Conservation (phyloP, 768 basidiomycete genomes). For the Mycena maculata region DNA sequence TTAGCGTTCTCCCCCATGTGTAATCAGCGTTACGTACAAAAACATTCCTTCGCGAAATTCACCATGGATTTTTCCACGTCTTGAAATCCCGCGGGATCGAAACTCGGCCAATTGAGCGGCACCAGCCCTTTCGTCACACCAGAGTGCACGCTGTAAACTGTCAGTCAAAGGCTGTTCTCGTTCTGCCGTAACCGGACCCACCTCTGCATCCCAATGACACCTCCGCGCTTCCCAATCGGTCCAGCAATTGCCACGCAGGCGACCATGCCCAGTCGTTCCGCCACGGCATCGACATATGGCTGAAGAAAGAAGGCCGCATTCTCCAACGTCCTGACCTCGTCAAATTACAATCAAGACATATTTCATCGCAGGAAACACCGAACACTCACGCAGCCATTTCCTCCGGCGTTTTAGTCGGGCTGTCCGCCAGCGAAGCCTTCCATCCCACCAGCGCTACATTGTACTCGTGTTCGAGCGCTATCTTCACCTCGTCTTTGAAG, state of each 20-base stretch:
- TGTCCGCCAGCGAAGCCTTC: neutral
- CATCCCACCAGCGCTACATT: neutral
- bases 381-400: slow-evolving; percentile 10
- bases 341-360: neutral
- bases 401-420: neutral
- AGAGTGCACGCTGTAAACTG: neutral
- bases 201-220: neutral
- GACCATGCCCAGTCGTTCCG: neutral
- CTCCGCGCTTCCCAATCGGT: neutral
- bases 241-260: neutral
- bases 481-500: neutral
- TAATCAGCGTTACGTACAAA: slow-evolving; percentile 1
- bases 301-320: neutral
- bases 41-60: neutral
- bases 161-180: neutral
- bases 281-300: neutral
- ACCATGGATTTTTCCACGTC: slow-evolving; percentile 5
- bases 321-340: neutral
- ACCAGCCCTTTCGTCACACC: neutral
- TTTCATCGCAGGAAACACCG: neutral
- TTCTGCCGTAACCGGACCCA: neutral
- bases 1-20: too few species aligned
- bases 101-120: neutral
- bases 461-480: neutral
- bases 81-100: neutral